Evolutionary conservation across 345 rosid species (phyloP).

Genomic region (Firmiana major): DNA sequence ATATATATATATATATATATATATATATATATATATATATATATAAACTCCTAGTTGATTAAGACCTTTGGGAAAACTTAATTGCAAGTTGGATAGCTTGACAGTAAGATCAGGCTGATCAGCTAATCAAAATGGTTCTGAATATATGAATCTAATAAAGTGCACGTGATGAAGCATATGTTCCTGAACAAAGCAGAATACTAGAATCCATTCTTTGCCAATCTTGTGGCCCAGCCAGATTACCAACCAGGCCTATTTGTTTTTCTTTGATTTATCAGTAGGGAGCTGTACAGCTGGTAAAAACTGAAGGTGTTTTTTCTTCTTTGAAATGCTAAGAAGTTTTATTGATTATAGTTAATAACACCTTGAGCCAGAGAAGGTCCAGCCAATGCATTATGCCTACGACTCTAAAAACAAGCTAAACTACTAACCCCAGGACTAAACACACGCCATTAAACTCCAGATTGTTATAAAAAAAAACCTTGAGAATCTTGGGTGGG

Average conservation of each 20-base stretch:
- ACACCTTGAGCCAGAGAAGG: too few relatives aligned
- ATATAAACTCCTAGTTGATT: slow-evolving; percentile 1
- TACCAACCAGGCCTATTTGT: not conserved
- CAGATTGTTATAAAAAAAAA: too few relatives aligned
- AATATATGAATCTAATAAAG: slow-evolving; percentile 1
- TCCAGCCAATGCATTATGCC: too few relatives aligned
- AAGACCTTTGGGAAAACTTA: slow-evolving; percentile 3
- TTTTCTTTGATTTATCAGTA: not conserved
- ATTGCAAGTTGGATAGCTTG: slow-evolving; percentile 24
- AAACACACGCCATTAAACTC: too few relatives aligned
- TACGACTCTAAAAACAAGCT: too few relatives aligned
- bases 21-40: too few relatives aligned
- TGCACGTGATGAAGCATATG: slow-evolving; percentile 8
- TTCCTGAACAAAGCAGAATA: slow-evolving; percentile 1
- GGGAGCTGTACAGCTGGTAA: slow-evolving; percentile 5
- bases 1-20: too few relatives aligned
- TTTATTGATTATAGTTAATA: too few relatives aligned
- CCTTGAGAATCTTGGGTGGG: too few relatives aligned
- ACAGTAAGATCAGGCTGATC: slow-evolving; percentile 19
- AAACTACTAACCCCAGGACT: too few relatives aligned
- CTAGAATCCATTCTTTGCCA: not conserved
- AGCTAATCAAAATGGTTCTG: slow-evolving; percentile 5
- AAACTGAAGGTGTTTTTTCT: not conserved
- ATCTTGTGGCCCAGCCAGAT: slow-evolving; percentile 2
- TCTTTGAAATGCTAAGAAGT: too few relatives aligned